phyloP scores from a whole-genome alignment of 2,329 filamentous ascomycete genomes.

The Aspergillus melleus region DNA sequence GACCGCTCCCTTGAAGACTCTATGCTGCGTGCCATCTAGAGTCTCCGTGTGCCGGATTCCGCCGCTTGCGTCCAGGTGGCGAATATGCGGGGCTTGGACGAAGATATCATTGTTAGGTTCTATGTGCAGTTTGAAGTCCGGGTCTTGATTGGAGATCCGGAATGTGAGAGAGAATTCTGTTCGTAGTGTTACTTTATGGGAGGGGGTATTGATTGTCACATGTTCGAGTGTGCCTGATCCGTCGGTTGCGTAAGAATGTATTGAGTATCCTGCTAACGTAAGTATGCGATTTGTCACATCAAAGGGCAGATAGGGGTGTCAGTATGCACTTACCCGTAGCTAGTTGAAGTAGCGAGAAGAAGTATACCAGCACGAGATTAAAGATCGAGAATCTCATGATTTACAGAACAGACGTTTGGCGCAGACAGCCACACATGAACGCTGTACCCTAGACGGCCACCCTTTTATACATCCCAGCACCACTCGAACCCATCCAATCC shows the following conservation, averaged over 20 bases:
- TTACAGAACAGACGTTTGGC: too few species aligned
- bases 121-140: not conserved
- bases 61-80: constrained; percentile 5
- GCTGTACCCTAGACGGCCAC: too few species aligned
- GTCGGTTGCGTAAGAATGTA: not conserved
- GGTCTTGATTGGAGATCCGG: not conserved
- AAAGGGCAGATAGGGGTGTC: too few species aligned
- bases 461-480: not conserved
- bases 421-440: too few species aligned
- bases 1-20: constrained; percentile 6
- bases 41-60: not conserved
- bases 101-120: constrained; percentile 15
- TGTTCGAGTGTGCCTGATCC: not conserved
- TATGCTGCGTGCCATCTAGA: not conserved
- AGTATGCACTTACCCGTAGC: too few species aligned
- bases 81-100: constrained; percentile 2
- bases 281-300: not conserved
- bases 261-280: not conserved
- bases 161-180: not conserved
- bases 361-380: too few species aligned
- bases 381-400: too few species aligned
- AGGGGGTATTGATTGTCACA: not conserved
- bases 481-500: not conserved
- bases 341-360: too few species aligned
- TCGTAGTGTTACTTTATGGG: not conserved